Conservation (phyloP, 2,329 filamentous ascomycete species). For the Fusarium musae region DNA sequence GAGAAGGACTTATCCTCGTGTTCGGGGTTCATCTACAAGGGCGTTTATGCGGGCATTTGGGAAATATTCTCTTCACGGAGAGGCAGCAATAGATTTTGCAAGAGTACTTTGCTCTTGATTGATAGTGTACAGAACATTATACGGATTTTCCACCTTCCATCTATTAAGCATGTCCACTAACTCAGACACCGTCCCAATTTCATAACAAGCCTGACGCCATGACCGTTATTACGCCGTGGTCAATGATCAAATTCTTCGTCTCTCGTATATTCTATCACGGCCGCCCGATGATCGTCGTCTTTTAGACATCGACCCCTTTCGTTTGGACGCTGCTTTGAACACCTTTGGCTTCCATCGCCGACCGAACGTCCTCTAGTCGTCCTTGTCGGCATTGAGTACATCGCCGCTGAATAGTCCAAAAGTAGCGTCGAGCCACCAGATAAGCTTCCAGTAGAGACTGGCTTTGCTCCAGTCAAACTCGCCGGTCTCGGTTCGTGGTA, state of each 20-base stretch:
- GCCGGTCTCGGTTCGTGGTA: slow-evolving; percentile 77
- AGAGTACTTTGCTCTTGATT: slow-evolving; percentile 37
- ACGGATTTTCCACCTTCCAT: slow-evolving; percentile 30
- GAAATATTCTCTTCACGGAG: slow-evolving; percentile 35
- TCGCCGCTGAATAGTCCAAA: slow-evolving; percentile 70
- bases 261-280: slow-evolving; percentile 39
- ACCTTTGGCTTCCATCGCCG: slow-evolving; percentile 14
- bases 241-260: slow-evolving; percentile 42
- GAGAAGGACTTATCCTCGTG: background rate
- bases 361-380: slow-evolving; percentile 56
- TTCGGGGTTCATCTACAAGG: slow-evolving; percentile 26
- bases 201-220: slow-evolving; percentile 44
- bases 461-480: slow-evolving; percentile 80
- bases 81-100: slow-evolving; percentile 41
- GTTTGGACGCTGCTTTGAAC: background rate
- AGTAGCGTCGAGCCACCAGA: slow-evolving; percentile 70
- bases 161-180: slow-evolving; percentile 35
- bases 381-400: slow-evolving; percentile 67
- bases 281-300: background rate
- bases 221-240: slow-evolving; percentile 37
- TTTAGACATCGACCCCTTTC: background rate
- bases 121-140: slow-evolving; percentile 42
- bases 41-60: slow-evolving; percentile 38
- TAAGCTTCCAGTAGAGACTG: slow-evolving; percentile 74
- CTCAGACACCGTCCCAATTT: slow-evolving; percentile 22